A percentile compares a stretch with the other conserved stretches of the same genome.
phyloP scores from a whole-genome alignment of 179 eudicot genomes.

The Spergularia azorica region DNA sequence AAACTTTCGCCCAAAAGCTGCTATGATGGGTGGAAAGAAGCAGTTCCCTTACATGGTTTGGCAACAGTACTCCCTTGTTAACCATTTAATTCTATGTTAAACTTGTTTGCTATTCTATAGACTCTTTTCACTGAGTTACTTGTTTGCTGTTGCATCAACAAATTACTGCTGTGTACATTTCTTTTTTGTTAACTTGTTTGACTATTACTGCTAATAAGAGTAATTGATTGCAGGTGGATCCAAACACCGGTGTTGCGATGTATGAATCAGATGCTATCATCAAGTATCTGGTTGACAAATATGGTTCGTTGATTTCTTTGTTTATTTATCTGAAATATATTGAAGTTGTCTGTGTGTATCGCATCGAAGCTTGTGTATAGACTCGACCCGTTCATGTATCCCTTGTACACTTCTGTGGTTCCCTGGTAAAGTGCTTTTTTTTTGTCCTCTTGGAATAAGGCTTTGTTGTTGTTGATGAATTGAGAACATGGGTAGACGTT shows the following conservation, averaged over 20 bases:
- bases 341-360: neutral
- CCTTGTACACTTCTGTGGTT: neutral
- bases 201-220: conserved; percentile 1
- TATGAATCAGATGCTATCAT: conserved; percentile 96
- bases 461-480: neutral
- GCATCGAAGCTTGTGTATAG: neutral
- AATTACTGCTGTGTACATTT: neutral
- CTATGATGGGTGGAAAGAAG: conserved; percentile 87
- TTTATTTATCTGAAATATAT: neutral
- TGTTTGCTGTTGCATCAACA: neutral
- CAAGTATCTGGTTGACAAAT: conserved; percentile 79
- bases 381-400: neutral
- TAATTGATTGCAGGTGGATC: conserved; percentile 75
- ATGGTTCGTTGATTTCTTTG: conserved; percentile 55
- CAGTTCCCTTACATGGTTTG: conserved; percentile 93
- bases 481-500: neutral
- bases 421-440: neutral
- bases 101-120: neutral
- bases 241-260: conserved; percentile 92
- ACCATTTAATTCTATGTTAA: neutral
- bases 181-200: neutral
- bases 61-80: conserved; percentile 10
- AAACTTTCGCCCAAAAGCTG: conserved; percentile 76
- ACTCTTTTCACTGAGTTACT: neutral
- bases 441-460: no score